Percentiles rank a stretch among this genome's conserved stretches.
phyloP scores from a whole-genome alignment of 345 rosid species.

The Euphorbia lathyris region DNA sequence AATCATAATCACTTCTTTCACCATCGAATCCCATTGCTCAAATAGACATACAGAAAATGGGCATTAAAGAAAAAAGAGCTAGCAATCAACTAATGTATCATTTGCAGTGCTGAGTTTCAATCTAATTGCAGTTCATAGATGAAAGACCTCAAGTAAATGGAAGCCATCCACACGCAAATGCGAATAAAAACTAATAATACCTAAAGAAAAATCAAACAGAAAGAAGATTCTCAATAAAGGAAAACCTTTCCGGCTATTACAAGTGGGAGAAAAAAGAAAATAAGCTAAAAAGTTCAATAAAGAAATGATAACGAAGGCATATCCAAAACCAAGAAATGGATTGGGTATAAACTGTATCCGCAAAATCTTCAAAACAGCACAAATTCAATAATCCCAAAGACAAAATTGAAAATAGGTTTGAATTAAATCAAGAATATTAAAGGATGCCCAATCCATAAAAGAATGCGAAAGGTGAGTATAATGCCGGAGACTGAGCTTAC shows the following conservation, averaged over 20 bases:
- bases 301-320: background rate
- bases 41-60: background rate
- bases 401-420: background rate
- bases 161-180: background rate
- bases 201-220: background rate
- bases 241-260: conserved; percentile 3
- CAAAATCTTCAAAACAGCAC: background rate
- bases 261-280: background rate
- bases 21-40: background rate
- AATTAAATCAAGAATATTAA: background rate
- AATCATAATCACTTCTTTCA: background rate
- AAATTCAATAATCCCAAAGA: background rate
- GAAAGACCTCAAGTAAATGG: background rate
- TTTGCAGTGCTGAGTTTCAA: background rate
- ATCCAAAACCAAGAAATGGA: background rate
- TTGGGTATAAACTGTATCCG: background rate
- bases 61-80: background rate
- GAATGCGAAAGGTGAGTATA: background rate
- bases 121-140: background rate
- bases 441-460: conserved; percentile 10
- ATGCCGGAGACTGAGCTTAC: conserved; percentile 23
- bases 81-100: background rate
- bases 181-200: background rate
- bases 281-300: background rate
- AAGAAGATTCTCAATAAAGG: conserved; percentile 6